Conservation (phyloP, 495 filamentous ascomycete genomes). For the Aspergillus bridgeri region DNA sequence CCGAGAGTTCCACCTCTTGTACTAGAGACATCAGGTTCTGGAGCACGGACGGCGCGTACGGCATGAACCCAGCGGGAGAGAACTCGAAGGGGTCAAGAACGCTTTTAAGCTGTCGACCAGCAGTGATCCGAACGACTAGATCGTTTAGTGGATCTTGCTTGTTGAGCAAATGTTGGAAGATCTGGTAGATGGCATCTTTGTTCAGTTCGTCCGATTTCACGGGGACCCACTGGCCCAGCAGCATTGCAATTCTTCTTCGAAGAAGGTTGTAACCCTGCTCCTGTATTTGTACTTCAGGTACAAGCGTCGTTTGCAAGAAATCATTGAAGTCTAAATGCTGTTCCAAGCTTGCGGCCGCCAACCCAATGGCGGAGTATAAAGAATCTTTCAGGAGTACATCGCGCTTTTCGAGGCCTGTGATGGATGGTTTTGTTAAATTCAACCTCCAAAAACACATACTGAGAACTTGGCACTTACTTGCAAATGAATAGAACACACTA, state of each 20-base stretch:
- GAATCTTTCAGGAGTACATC: constrained; percentile 86
- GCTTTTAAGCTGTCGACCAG: constrained; percentile 75
- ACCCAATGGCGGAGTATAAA: constrained; percentile 85
- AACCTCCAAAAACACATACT: background rate
- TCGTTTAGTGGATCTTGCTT: constrained; percentile 77
- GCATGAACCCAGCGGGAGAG: constrained; percentile 61
- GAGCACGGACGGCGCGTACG: constrained; percentile 68
- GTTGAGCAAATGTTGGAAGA: constrained; percentile 85
- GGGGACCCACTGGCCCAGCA: constrained; percentile 85
- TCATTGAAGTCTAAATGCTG: constrained; percentile 74
- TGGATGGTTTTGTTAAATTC: background rate
- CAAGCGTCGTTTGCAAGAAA: constrained; percentile 70
- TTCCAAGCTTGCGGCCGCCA: constrained; percentile 72
- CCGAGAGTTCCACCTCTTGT: constrained; percentile 73
- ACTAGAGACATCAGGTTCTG: constrained; percentile 68
- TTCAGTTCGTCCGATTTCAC: constrained; percentile 64
- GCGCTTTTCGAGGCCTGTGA: constrained; percentile 51
- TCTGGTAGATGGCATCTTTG: constrained; percentile 73
- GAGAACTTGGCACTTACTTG: constrained; percentile 45
- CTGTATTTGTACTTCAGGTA: constrained; percentile 72
- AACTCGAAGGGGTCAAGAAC: constrained; percentile 87
- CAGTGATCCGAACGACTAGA: constrained; percentile 85
- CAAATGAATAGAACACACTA: constrained; percentile 70
- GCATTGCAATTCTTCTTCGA: constrained; percentile 80
- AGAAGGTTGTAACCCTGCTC: constrained; percentile 79